These are phyloP conservation scores for Dendrocalamus sinicus DNA, from an alignment of 176 grass and related monocot genomes.

Conservation along the genomic window DNA sequence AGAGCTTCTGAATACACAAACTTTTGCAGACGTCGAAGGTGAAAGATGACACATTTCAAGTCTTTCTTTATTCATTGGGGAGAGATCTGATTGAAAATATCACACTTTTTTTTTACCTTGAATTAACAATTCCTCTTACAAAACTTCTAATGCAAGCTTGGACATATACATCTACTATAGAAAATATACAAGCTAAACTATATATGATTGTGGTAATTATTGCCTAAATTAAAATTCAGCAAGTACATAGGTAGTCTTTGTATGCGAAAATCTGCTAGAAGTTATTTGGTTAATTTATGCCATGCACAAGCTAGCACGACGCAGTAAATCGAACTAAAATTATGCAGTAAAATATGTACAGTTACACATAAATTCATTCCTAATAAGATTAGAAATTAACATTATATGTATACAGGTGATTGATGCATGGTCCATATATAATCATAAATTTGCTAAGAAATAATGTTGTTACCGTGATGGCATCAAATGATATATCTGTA, in stretches of 20 bases:
- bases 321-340: too few relatives aligned
- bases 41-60: slow-evolving; percentile 12
- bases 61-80: slow-evolving; percentile 28
- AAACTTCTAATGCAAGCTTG: background rate
- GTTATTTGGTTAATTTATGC: background rate
- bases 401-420: too few relatives aligned
- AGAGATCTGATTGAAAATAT: background rate
- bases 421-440: background rate
- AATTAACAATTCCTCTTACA: background rate
- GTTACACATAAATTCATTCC: too few relatives aligned
- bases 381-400: too few relatives aligned
- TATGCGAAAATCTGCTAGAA: background rate
- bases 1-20: slow-evolving; percentile 3
- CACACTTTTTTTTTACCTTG: background rate
- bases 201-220: background rate
- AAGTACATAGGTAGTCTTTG: background rate
- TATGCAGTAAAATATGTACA: too few relatives aligned
- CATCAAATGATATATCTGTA: background rate
- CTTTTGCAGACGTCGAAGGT: slow-evolving; percentile 29
- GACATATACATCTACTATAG: background rate
- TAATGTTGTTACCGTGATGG: background rate
- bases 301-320: background rate
- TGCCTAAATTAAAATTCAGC: background rate
- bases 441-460: background rate
- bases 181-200: background rate